Base-by-base conservation (phyloP, 2,329 filamentous ascomycete species). In the Biscogniauxia sp. region DNA sequence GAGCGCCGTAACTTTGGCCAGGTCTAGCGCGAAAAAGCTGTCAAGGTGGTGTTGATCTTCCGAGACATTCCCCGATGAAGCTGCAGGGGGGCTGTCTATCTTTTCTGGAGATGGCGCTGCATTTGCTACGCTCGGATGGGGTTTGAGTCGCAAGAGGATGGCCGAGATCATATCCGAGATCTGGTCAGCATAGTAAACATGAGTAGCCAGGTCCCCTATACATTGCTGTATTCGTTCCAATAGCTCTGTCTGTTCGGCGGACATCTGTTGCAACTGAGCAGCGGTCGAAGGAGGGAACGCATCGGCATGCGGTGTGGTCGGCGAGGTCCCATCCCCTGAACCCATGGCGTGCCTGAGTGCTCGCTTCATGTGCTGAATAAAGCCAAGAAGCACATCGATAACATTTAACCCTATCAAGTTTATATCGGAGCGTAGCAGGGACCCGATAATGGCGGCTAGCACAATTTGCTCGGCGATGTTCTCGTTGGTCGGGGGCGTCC, bases 171-270 rank as follows among this genome's bases (percentile, higher is more conserved):
- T 97, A 75, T 99, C 95, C 1, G 91, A 88, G 58, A 98, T 92
- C 75, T 99, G 95, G 69, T 98, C 94, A 1, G 91, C 91, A 73
- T 99, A 99, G 79, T 99, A 99, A 32, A 97, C 88, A 72, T 99
- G 95, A 0, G 92, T 97, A 2, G 93, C 93, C 26, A 99, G 80
- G 72, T 93, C 87, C n/a, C 92, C 92, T 63, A 97, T 93, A 76
- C 92, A 96, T 67, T 85, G 83, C 73, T 95, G 89, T 17, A 98
- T 82, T 32, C 88, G 85, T 37, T 80, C 75, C 26, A 97, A 78
- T 17, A 97, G 80, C 66, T 88, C 83, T 64, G 82, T 82, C 55
- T 88, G 83, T 59, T 89, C 83, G 6, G 81, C 74, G 26, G 77
- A 73, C 13, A 78, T 73, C 26, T 76, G 65, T 56, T 80, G 78